Evolutionary conservation across 1,284 basidiomycete genomes (phyloP).

Genomic region (Austroboletus novae-zelandiae): DNA sequence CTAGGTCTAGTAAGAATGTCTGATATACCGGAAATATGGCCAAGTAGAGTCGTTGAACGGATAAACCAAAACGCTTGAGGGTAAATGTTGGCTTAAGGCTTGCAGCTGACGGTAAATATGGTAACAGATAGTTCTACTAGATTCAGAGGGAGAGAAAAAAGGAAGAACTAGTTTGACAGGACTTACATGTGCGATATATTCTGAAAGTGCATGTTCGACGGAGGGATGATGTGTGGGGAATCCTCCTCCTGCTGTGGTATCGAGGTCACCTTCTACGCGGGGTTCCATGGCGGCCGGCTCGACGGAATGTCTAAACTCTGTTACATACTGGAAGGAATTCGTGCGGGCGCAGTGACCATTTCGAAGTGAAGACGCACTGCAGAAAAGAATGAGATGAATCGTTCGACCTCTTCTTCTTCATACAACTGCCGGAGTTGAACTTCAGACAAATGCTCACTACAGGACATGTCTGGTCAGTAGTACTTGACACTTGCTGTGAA

Average conservation of each 20-base stretch:
- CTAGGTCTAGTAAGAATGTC: conserved; percentile 40
- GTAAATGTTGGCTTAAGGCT: conserved; percentile 47
- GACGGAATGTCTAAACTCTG: conserved; percentile 46
- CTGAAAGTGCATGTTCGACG: conserved; percentile 30
- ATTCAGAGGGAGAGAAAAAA: conserved; percentile 7
- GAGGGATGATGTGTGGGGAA: conserved; percentile 6
- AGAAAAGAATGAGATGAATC: conserved; percentile 56
- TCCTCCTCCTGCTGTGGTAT: not conserved
- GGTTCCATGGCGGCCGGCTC: not conserved
- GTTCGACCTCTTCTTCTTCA: conserved; percentile 61
- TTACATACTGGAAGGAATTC: conserved; percentile 46
- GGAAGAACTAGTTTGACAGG: not conserved
- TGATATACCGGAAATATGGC: conserved; percentile 50
- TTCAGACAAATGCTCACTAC: conserved; percentile 26
- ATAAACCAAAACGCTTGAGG: conserved; percentile 50
- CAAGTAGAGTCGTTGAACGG: conserved; percentile 54
- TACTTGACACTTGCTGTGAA: not conserved
- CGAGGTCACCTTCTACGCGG: not conserved
- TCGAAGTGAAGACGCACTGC: conserved; percentile 38
- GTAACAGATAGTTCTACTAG: conserved; percentile 43
- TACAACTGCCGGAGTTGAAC: conserved; percentile 52
- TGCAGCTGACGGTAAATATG: conserved; percentile 43
- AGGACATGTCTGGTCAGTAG: conserved; percentile 11
- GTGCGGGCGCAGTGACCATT: not conserved
- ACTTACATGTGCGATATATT: conserved; percentile 43